Evolutionary conservation across 257 asterid genomes (phyloP).

Genomic region (Penstemon eatonii): DNA sequence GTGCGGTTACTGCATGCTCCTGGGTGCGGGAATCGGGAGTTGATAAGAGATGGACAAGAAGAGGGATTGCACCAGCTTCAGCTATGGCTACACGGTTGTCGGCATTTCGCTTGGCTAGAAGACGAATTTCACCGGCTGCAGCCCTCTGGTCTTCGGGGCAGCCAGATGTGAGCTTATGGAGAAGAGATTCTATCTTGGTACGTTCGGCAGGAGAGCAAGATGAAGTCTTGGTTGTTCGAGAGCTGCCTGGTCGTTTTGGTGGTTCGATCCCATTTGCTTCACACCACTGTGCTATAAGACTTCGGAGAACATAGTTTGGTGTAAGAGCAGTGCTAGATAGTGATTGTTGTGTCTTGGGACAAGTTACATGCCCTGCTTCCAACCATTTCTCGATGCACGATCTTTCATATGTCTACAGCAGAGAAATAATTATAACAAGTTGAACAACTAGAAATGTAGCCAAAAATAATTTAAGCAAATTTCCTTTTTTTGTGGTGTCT

Average conservation of each 20-base stretch:
- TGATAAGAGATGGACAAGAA: conserved; percentile 71
- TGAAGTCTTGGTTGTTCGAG: conserved; percentile 50
- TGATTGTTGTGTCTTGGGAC: conserved; percentile 93
- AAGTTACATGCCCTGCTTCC: conserved; percentile 78
- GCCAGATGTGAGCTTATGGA: conserved; percentile 69
- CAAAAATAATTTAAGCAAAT: conserved; percentile 21
- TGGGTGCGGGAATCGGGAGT: conserved; percentile 87
- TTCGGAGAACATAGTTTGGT: conserved; percentile 92
- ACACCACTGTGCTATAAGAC: conserved; percentile 97
- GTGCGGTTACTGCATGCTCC: conserved; percentile 94
- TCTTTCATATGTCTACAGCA: conserved; percentile 82
- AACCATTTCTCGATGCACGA: conserved; percentile 90
- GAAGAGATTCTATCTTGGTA: conserved; percentile 62
- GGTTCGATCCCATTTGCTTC: conserved; percentile 86
- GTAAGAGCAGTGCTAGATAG: conserved; percentile 72
- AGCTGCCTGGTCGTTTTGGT: conserved; percentile 70
- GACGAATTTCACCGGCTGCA: conserved; percentile 94
- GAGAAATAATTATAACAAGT: conserved; percentile 14
- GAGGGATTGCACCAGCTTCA: conserved; percentile 95
- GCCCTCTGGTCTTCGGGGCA: conserved; percentile 83
- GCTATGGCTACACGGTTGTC: conserved; percentile 96
- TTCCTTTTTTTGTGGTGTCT: neutral
- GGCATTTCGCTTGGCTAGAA: conserved; percentile 91
- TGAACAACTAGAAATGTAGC: conserved; percentile 13
- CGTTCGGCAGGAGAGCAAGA: conserved; percentile 71